These are phyloP conservation scores for Filobasidium wieringae DNA, from an alignment of 768 basidiomycete species.

Conservation along the genomic window DNA sequence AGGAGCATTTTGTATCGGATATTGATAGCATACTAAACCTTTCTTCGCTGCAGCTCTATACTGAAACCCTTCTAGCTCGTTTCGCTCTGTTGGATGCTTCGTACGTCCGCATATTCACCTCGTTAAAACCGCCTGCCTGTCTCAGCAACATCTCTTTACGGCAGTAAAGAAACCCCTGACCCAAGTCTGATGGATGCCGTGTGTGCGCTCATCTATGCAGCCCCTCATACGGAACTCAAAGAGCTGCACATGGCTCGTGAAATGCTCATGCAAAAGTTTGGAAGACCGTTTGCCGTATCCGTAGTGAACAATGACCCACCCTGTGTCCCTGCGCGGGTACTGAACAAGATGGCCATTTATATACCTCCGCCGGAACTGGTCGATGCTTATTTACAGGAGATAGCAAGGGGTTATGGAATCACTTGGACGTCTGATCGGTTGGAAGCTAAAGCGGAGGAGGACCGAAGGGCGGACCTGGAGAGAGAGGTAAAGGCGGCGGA, in stretches of 20 bases:
- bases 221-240: slow-evolving; percentile 79
- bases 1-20: background rate
- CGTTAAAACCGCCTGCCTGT: background rate
- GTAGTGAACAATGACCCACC: slow-evolving; percentile 73
- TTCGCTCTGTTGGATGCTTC: slow-evolving; percentile 77
- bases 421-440: slow-evolving; percentile 48
- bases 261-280: slow-evolving; percentile 90
- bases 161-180: slow-evolving; percentile 59
- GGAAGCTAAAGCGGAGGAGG: slow-evolving; percentile 22
- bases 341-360: slow-evolving; percentile 57
- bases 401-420: slow-evolving; percentile 74
- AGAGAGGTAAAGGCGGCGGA: too few relatives aligned
- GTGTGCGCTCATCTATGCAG: slow-evolving; percentile 75
- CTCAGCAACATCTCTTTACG: background rate
- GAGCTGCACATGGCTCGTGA: slow-evolving; percentile 85
- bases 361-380: slow-evolving; percentile 67
- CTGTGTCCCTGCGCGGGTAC: slow-evolving; percentile 70
- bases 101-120: slow-evolving; percentile 44
- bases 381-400: slow-evolving; percentile 77
- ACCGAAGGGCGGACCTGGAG: slow-evolving; percentile 18
- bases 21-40: background rate
- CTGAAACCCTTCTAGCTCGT: slow-evolving; percentile 80
- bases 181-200: slow-evolving; percentile 76
- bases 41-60: slow-evolving; percentile 50
- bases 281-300: slow-evolving; percentile 73